These are phyloP conservation scores for Pelagophyceae sp. DNA, from an alignment of 352 stramenopile species.

Conservation along the genomic window DNA sequence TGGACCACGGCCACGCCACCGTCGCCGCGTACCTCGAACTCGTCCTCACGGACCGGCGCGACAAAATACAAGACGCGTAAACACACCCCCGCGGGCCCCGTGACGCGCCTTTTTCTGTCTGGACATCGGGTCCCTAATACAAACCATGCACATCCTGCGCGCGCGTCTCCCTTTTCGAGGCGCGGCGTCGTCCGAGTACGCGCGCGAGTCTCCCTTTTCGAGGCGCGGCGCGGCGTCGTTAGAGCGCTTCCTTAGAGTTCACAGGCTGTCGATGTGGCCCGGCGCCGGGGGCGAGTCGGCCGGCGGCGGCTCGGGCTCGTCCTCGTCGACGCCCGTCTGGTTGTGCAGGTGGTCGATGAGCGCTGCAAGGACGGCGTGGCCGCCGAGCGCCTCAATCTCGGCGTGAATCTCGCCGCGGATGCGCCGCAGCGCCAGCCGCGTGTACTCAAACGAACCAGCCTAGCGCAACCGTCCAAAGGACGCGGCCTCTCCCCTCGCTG, in stretches of 20 bases:
- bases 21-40: neutral
- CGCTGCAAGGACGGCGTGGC: slow-evolving; percentile 26
- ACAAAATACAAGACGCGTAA: too few species aligned
- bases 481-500: too few species aligned
- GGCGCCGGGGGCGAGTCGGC: too few species aligned
- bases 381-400: slow-evolving; percentile 31
- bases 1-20: too few species aligned
- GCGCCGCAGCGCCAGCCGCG: slow-evolving; percentile 23
- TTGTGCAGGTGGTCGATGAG: slow-evolving; percentile 31
- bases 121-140: too few species aligned
- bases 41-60: neutral
- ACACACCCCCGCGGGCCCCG: too few species aligned
- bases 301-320: neutral
- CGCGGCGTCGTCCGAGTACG: neutral
- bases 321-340: slow-evolving; percentile 21
- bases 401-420: slow-evolving; percentile 27
- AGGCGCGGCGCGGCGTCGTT: neutral
- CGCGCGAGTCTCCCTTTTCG: neutral
- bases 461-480: neutral
- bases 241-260: too few species aligned
- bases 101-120: too few species aligned
- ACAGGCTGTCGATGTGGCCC: too few species aligned
- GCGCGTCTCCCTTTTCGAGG: too few species aligned
- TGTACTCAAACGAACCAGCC: slow-evolving; percentile 35
- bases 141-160: too few species aligned